phyloP scores from a whole-genome alignment of 495 filamentous ascomycete genomes.

The Usnea hakonensis region DNA sequence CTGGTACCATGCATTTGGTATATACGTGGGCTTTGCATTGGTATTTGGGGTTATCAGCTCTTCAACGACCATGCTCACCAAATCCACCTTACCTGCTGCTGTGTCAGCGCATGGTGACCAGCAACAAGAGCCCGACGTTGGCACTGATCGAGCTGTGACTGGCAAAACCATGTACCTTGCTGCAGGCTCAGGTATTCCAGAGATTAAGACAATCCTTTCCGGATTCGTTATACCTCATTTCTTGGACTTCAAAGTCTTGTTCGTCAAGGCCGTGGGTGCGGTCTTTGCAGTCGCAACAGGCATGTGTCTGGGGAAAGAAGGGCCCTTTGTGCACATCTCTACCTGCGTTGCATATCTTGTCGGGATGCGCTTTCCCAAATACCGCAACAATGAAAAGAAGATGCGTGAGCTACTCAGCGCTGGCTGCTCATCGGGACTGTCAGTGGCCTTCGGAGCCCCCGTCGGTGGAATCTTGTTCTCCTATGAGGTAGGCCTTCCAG shows the following conservation, averaged over 20 bases:
- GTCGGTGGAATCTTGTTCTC: constrained; percentile 52
- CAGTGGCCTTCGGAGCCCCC: constrained; percentile 53
- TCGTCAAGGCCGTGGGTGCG: constrained; percentile 50
- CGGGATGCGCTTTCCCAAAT: constrained; percentile 43
- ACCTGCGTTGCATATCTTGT: constrained; percentile 51
- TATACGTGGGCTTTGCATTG: constrained; percentile 45
- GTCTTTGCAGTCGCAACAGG: constrained; percentile 49
- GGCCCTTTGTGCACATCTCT: constrained; percentile 53
- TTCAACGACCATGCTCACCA: constrained; percentile 45
- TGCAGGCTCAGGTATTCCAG: constrained; percentile 49
- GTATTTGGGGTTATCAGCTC: constrained; percentile 44
- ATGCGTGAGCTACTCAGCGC: constrained; percentile 49
- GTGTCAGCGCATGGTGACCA: constrained; percentile 26
- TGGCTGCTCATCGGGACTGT: constrained; percentile 47
- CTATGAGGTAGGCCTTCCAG: constrained; percentile 31
- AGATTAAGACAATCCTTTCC: constrained; percentile 53
- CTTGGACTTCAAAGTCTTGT: constrained; percentile 45
- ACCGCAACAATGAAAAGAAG: constrained; percentile 44
- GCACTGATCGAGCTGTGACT: constrained; percentile 13
- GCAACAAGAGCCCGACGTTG: neutral
- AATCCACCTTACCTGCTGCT: constrained; percentile 39
- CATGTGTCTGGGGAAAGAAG: constrained; percentile 54
- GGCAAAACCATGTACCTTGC: constrained; percentile 52
- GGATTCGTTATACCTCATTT: constrained; percentile 53
- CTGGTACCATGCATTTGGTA: constrained; percentile 35